A percentile compares a stretch with the other conserved stretches of the same genome.
Conservation (phyloP, 352 stramenopile genomes). For the Pythium myriotylum region DNA sequence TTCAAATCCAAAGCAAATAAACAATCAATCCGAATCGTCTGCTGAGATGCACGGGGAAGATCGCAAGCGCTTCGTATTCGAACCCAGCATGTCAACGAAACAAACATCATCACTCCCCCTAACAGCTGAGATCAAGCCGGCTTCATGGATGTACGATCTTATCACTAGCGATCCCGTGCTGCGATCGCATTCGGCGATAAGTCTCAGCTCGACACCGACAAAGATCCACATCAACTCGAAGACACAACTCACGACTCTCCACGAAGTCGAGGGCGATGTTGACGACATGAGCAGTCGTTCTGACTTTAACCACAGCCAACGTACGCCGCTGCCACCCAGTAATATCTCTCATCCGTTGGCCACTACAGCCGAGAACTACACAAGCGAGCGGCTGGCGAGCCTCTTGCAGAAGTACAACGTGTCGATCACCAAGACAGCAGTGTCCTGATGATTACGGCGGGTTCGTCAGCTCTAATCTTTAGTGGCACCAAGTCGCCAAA, state of each 20-base stretch:
- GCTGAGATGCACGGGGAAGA: slow-evolving; percentile 36
- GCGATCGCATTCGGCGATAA: too few species aligned
- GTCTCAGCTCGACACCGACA: too few species aligned
- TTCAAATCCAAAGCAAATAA: not conserved
- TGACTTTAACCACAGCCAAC: not conserved
- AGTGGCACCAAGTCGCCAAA: not conserved
- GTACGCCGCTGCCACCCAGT: slow-evolving; percentile 13
- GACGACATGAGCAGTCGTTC: not conserved
- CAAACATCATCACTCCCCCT: slow-evolving; percentile 28
- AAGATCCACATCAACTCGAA: not conserved
- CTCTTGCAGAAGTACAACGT: slow-evolving; percentile 75
- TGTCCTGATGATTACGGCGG: not conserved
- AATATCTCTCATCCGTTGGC: not conserved
- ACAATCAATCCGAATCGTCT: not conserved
- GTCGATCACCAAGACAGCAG: slow-evolving; percentile 24
- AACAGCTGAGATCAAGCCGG: slow-evolving; percentile 65
- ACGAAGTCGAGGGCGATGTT: slow-evolving; percentile 8
- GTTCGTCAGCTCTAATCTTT: too few species aligned
- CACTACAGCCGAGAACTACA: slow-evolving; percentile 46
- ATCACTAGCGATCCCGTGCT: slow-evolving; percentile 30
- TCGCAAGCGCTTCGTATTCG: slow-evolving; percentile 12
- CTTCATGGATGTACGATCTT: slow-evolving; percentile 57
- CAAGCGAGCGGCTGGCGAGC: slow-evolving; percentile 54
- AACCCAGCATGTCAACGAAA: not conserved
- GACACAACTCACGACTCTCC: slow-evolving; percentile 17